phyloP scores from a whole-genome alignment of 495 filamentous ascomycete species.

The Aspergillus incahuasiensis region DNA sequence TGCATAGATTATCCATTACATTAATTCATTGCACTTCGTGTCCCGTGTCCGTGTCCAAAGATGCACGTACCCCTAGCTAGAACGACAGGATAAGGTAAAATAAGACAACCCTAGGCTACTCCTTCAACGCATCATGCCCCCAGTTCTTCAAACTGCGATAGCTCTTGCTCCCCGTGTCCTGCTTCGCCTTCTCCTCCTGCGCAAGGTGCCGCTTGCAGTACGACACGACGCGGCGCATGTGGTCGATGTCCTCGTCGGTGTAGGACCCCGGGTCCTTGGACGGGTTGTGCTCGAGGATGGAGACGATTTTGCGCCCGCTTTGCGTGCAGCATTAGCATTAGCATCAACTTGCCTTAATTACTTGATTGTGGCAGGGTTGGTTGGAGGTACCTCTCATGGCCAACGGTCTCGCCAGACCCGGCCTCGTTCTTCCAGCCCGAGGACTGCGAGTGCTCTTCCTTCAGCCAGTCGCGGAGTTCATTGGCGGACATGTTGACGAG shows the following conservation, averaged over 20 bases:
- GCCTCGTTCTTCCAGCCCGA: slow-evolving; percentile 56
- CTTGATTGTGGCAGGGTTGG: not conserved
- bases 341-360: too few species aligned
- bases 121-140: slow-evolving; percentile 59
- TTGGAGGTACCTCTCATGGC: slow-evolving; percentile 52
- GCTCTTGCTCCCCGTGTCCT: slow-evolving; percentile 50
- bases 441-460: slow-evolving; percentile 46
- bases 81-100: too few species aligned
- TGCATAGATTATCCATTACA: too few species aligned
- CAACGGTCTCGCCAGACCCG: slow-evolving; percentile 53
- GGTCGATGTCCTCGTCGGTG: slow-evolving; percentile 51
- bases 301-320: slow-evolving; percentile 59
- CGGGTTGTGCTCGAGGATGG: slow-evolving; percentile 59
- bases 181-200: slow-evolving; percentile 57
- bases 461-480: slow-evolving; percentile 60
- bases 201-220: slow-evolving; percentile 63
- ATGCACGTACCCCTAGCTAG: too few species aligned
- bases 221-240: slow-evolving; percentile 62
- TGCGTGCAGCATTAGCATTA: too few species aligned
- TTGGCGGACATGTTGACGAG: slow-evolving; percentile 62
- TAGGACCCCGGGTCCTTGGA: slow-evolving; percentile 51
- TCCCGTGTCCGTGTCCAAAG: too few species aligned
- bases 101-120: not conserved
- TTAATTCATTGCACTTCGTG: too few species aligned
- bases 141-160: slow-evolving; percentile 64